A percentile compares a stretch with the other conserved stretches of the same genome.
These are phyloP conservation scores for Fraxinus excelsior DNA, from an alignment of 257 asterid species.

Conservation along the genomic window DNA sequence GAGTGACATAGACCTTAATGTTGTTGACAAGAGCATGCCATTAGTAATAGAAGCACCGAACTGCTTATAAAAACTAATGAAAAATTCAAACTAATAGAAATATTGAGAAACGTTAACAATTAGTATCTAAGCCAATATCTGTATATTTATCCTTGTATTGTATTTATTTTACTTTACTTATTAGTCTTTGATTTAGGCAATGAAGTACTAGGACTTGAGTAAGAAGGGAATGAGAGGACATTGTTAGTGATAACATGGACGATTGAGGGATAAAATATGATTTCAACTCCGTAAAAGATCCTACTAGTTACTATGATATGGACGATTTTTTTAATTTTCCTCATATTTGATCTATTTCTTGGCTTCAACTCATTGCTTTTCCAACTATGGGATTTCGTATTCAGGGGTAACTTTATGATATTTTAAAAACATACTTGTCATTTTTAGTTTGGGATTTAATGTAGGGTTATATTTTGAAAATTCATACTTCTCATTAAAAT, in stretches of 20 bases:
- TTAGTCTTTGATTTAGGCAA: not conserved
- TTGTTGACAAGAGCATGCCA: too few species aligned
- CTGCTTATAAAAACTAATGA: not conserved
- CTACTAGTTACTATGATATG: not conserved
- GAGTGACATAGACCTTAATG: too few species aligned
- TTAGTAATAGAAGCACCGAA: too few species aligned
- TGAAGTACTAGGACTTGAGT: not conserved
- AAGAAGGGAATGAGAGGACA: not conserved
- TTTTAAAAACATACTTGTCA: not conserved
- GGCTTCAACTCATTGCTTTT: not conserved
- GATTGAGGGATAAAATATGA: not conserved
- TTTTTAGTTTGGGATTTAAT: not conserved
- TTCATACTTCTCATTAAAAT: not conserved
- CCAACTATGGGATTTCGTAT: not conserved
- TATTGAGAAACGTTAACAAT: not conserved
- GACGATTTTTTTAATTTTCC: not conserved
- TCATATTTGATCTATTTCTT: not conserved
- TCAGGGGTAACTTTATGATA: not conserved
- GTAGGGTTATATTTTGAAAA: not conserved
- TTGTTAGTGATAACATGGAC: not conserved
- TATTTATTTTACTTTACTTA: too few species aligned
- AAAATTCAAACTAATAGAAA: not conserved
- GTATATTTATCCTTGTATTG: too few species aligned
- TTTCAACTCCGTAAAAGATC: not conserved
- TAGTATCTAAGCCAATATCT: not conserved